phyloP scores from a whole-genome alignment of 495 filamentous ascomycete species.

The Aspergillus coremiiformis region DNA sequence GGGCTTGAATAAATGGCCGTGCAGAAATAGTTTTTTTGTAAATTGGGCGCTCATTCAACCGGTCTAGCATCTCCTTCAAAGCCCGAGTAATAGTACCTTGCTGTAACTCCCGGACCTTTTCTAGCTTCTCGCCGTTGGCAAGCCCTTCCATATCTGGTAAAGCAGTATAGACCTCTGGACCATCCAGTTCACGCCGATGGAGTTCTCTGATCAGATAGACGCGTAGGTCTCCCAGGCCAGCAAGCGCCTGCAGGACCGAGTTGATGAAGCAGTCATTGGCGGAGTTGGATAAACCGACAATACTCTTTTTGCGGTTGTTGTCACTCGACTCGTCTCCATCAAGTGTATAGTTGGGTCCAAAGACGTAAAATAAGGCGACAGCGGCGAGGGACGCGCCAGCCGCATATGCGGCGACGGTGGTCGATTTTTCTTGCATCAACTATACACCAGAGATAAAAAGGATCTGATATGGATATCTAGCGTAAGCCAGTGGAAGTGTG shows the following conservation, averaged over 20 bases:
- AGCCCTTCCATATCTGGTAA: slow-evolving; percentile 42
- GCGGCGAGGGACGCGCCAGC: slow-evolving; percentile 93
- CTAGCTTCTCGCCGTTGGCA: slow-evolving; percentile 37
- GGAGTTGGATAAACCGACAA: slow-evolving; percentile 82
- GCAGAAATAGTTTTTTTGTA: slow-evolving; percentile 92
- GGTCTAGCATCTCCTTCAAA: slow-evolving; percentile 85
- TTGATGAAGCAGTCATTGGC: slow-evolving; percentile 99
- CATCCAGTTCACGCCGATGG: slow-evolving; percentile 72
- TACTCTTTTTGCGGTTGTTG: slow-evolving; percentile 69
- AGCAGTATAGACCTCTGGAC: slow-evolving; percentile 58
- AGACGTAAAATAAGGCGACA: slow-evolving; percentile 93
- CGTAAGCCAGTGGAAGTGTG: neutral
- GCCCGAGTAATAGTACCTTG: slow-evolving; percentile 76
- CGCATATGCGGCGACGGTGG: slow-evolving; percentile 85
- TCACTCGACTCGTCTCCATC: slow-evolving; percentile 63
- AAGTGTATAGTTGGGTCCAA: slow-evolving; percentile 89
- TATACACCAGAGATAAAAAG: neutral
- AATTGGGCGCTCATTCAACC: slow-evolving; percentile 88
- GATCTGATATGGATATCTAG: neutral
- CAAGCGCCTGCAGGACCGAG: slow-evolving; percentile 86
- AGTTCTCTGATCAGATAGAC: slow-evolving; percentile 84
- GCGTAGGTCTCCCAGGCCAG: slow-evolving; percentile 88
- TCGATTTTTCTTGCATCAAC: slow-evolving; percentile 79
- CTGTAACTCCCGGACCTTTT: slow-evolving; percentile 68
- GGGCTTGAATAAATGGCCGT: slow-evolving; percentile 62